Conservation (phyloP, 1,139 yeast genomes). For the Kodamaea alishanica region DNA sequence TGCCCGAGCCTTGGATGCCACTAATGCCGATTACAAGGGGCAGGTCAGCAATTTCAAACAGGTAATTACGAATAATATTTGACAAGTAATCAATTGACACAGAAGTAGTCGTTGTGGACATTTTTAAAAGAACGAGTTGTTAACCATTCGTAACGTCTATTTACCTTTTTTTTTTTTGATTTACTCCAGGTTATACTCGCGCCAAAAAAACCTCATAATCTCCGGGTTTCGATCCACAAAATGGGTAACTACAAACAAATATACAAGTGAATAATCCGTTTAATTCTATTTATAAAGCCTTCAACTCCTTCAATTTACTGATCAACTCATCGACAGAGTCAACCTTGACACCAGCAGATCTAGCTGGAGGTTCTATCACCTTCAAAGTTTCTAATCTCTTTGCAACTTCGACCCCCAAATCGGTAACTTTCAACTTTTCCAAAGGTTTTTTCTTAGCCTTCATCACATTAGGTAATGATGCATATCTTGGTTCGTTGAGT, state of each 20-base stretch:
- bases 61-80: conserved; percentile 17
- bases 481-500: conserved; percentile 91
- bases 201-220: too few species aligned
- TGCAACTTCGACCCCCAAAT: conserved; percentile 62
- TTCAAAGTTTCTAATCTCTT: conserved; percentile 66
- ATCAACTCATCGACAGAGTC: conserved; percentile 78
- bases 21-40: conserved; percentile 68
- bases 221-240: conserved; percentile 1
- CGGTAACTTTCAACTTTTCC: conserved; percentile 64
- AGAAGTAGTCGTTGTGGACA: conserved; percentile 15
- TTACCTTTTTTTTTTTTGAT: neutral
- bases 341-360: conserved; percentile 80
- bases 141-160: neutral
- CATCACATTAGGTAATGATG: conserved; percentile 92
- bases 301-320: conserved; percentile 68
- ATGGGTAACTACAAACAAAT: conserved; percentile 17
- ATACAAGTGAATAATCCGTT: conserved; percentile 16
- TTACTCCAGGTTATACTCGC: neutral
- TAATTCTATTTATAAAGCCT: conserved; percentile 39
- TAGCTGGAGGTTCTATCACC: conserved; percentile 80
- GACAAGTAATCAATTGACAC: conserved; percentile 21
- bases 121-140: neutral
- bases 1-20: conserved; percentile 95
- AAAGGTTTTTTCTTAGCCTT: conserved; percentile 97
- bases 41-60: conserved; percentile 11